Evolutionary conservation across 257 asterid species (phyloP).

Genomic region (Haberlea rhodopensis): DNA sequence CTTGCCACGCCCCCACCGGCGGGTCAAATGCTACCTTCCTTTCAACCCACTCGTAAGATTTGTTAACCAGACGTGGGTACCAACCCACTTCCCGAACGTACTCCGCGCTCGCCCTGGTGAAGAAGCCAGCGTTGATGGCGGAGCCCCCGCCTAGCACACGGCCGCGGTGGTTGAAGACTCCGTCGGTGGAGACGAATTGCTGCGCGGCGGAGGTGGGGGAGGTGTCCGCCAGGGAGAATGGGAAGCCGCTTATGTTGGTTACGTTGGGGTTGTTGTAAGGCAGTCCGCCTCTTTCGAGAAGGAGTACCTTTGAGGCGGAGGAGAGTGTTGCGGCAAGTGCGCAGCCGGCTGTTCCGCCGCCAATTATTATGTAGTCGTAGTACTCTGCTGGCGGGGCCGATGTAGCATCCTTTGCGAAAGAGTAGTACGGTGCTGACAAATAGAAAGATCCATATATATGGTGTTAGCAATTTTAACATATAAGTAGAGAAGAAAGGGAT

Average conservation of each 20-base stretch:
- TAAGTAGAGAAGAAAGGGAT: no score
- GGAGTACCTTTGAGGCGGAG: conserved; percentile 44
- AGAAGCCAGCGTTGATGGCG: conserved; percentile 82
- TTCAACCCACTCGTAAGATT: conserved; percentile 82
- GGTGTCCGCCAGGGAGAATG: conserved; percentile 35
- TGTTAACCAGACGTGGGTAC: conserved; percentile 47
- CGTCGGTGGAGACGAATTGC: conserved; percentile 69
- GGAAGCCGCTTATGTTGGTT: conserved; percentile 38
- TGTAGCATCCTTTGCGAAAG: conserved; percentile 64
- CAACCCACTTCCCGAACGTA: conserved; percentile 46
- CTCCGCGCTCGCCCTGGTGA: conserved; percentile 45
- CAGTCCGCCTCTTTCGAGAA: conserved; percentile 77
- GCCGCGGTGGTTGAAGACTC: conserved; percentile 73
- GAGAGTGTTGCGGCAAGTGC: conserved; percentile 81
- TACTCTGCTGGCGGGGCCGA: conserved; percentile 37
- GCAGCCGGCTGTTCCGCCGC: conserved; percentile 89
- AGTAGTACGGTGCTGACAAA: conserved; percentile 50
- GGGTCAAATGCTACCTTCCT: conserved; percentile 63
- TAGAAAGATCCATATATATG: neutral
- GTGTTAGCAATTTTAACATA: no score
- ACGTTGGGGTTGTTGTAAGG: conserved; percentile 66
- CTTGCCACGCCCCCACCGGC: conserved; percentile 50
- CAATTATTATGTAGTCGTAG: conserved; percentile 70
- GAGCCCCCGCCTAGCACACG: conserved; percentile 79
- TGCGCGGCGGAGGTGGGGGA: conserved; percentile 63